These are phyloP conservation scores for Amoeboaphelidium protococcarum DNA, from an alignment of 371 early-diverging fungal species.

Conservation along the genomic window DNA sequence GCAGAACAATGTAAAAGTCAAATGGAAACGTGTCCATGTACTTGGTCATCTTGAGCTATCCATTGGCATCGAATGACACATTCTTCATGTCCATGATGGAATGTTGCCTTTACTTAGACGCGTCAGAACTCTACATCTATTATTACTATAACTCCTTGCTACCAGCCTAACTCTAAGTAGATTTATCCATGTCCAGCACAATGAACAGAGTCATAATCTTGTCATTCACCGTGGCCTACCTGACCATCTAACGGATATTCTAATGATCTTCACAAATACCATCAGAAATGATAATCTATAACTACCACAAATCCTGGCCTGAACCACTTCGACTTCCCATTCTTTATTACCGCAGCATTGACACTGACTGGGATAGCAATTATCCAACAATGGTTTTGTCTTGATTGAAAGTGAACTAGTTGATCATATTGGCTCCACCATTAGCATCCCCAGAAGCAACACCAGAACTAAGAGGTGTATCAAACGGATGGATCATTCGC, in stretches of 20 bases:
- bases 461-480: constrained; percentile 62
- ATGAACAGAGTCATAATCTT: constrained; percentile 85
- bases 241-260: constrained; percentile 41
- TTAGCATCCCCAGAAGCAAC: too few species aligned
- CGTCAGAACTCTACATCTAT: too few species aligned
- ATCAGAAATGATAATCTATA: constrained; percentile 84
- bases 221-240: constrained; percentile 48
- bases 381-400: constrained; percentile 51
- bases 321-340: constrained; percentile 26
- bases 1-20: constrained; percentile 74
- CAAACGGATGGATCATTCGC: constrained; percentile 69
- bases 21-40: constrained; percentile 95
- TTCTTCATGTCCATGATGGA: too few species aligned
- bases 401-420: constrained; percentile 71
- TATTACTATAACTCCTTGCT: too few species aligned
- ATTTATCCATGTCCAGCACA: constrained; percentile 45
- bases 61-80: constrained; percentile 18
- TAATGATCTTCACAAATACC: constrained; percentile 87
- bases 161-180: constrained; percentile 31
- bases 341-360: constrained; percentile 41
- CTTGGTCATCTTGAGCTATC: constrained; percentile 38
- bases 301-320: constrained; percentile 59
- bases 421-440: constrained; percentile 59
- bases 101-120: neutral
- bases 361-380: constrained; percentile 56